Evolutionary conservation across 176 grass and related monocot species (phyloP).

Genomic region (Neostapfia colusana): DNA sequence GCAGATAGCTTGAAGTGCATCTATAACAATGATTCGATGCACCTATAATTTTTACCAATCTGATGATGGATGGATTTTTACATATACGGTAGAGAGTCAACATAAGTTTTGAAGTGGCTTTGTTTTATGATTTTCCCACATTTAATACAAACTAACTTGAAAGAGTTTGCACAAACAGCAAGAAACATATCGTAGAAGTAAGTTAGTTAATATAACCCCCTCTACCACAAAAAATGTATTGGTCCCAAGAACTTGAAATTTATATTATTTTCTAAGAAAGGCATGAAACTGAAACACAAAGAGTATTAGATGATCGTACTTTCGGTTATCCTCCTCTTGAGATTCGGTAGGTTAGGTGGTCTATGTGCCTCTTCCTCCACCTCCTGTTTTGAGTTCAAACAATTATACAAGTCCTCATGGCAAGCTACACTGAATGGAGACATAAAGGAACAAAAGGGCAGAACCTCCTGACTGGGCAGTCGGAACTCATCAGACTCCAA

Average conservation of each 20-base stretch:
- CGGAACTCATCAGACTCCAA: constrained; percentile 86
- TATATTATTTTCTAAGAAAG: constrained; percentile 8
- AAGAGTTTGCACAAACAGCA: neutral
- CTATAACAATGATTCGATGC: neutral
- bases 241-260: neutral
- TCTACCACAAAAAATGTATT: neutral
- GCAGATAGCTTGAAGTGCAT: neutral
- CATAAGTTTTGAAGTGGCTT: neutral
- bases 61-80: neutral
- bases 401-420: constrained; percentile 7
- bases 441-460: neutral
- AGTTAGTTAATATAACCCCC: too few species aligned
- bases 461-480: constrained; percentile 81
- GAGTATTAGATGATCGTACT: constrained; percentile 50
- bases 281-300: constrained; percentile 8
- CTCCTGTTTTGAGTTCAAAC: constrained; percentile 51
- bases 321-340: constrained; percentile 89
- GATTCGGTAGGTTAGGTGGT: constrained; percentile 79
- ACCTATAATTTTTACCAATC: neutral
- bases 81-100: too few species aligned
- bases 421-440: neutral
- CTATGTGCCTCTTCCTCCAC: constrained; percentile 69
- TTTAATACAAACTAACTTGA: neutral
- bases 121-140: neutral
- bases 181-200: neutral